Conservation (phyloP, 2,329 filamentous ascomycete genomes). For the Acephala macrosclerotiorum region DNA sequence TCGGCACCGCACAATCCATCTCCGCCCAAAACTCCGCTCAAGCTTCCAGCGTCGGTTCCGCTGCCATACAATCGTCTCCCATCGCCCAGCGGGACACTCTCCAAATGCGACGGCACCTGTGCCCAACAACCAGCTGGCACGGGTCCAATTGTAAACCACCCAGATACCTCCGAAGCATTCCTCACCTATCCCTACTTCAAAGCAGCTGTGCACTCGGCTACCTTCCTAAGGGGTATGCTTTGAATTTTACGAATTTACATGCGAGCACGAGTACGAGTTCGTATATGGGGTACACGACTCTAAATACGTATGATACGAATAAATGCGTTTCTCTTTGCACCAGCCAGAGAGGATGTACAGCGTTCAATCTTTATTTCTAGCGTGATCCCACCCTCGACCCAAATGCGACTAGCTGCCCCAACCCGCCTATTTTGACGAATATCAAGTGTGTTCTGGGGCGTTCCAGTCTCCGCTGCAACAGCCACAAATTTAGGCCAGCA, state of each 20-base stretch:
- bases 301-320: conserved; percentile 41
- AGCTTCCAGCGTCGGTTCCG: too few species aligned
- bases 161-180: conserved; percentile 29
- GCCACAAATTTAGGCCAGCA: conserved; percentile 46
- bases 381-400: conserved; percentile 45
- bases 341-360: conserved; percentile 33
- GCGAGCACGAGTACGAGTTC: conserved; percentile 36
- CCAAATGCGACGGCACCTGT: too few species aligned
- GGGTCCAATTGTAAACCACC: not conserved
- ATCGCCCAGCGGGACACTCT: too few species aligned
- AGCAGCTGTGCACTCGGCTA: conserved; percentile 29
- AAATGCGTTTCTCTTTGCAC: conserved; percentile 39
- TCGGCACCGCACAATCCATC: too few species aligned
- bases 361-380: conserved; percentile 47
- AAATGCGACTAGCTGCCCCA: conserved; percentile 36
- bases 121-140: too few species aligned
- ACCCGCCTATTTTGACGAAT: conserved; percentile 44
- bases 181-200: conserved; percentile 23
- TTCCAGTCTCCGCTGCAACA: conserved; percentile 34
- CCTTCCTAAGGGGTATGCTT: conserved; percentile 43
- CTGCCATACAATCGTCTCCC: too few species aligned
- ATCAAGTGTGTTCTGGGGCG: conserved; percentile 46
- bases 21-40: too few species aligned
- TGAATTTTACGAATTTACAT: conserved; percentile 43
- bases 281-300: conserved; percentile 39